Conservation (phyloP, 805 yeast species). For the Komagataella populi region DNA sequence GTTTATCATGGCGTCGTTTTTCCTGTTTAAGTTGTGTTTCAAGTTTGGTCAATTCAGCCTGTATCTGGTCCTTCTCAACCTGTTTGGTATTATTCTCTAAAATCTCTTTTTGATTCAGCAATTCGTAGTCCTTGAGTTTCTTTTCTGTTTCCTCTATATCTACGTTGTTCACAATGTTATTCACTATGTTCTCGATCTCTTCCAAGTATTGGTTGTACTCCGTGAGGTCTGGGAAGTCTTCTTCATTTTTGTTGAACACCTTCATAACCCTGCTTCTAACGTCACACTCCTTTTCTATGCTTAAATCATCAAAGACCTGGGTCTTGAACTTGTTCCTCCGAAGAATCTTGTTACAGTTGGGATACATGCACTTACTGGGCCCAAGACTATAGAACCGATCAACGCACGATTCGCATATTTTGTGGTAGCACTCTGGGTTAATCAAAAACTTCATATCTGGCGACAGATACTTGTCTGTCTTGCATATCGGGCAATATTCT, state of each 20-base stretch:
- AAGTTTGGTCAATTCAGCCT: conserved; percentile 46
- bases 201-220: conserved; percentile 74
- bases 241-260: conserved; percentile 69
- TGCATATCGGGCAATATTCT: conserved; percentile 76
- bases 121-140: conserved; percentile 54
- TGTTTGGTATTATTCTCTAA: conserved; percentile 62
- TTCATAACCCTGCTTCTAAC: conserved; percentile 64
- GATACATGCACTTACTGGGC: conserved; percentile 95
- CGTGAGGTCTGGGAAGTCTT: conserved; percentile 49
- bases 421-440: conserved; percentile 96
- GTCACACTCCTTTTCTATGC: conserved; percentile 87
- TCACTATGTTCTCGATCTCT: conserved; percentile 67
- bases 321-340: conserved; percentile 84
- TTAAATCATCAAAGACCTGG: conserved; percentile 84
- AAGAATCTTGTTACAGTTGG: conserved; percentile 75
- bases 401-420: conserved; percentile 93
- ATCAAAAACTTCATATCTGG: conserved; percentile 88
- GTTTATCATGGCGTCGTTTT: conserved; percentile 50
- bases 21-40: conserved; percentile 63
- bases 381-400: conserved; percentile 90
- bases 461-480: conserved; percentile 84
- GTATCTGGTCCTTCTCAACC: conserved; percentile 57
- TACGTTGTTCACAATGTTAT: conserved; percentile 56
- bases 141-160: conserved; percentile 60
- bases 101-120: conserved; percentile 61